Evolutionary conservation across 768 basidiomycete species (phyloP), one percentile per base, ranked within the genome.

Genomic region (Zangia roseola): DNA sequence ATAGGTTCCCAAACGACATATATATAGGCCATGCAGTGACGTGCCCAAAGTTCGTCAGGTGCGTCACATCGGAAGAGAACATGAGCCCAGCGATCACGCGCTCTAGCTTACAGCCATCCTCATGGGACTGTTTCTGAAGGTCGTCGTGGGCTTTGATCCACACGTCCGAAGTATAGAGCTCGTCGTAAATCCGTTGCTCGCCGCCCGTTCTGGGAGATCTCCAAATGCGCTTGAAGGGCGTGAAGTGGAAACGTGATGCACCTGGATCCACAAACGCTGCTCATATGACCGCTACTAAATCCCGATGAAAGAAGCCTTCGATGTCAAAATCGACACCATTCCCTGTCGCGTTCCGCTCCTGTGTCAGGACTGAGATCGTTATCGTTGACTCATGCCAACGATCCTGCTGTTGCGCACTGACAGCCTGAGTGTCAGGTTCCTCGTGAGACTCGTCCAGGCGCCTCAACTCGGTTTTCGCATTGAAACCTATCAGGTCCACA

Each of bases 311-410:
- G 2, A 73, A 50, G 1, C 67, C 70, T n/a, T 65, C 58, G 2
- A 72, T 49, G 0, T 21, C 17, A 43, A 69, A 68, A 0, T 14
- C 23, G 6, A 53, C 16, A 2, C 61, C 54, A 10, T 59, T 58
- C 2, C 61, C 49, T 16, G 13, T 19, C 1, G 38, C n/a, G 23
- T 55, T 45, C 1, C 10, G 24, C 17, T 51, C 45, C 10, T 62
- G 55, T 5, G 68, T 71, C 0, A 70, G 72, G 5, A 73, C 57
- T 0, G 46, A 39, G 28, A 72, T 69, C 1, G 50, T 12, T 2
- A 70, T 45, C 0, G 45, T 10, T 3, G 58, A 42, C 17, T 61
- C 55, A 12, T 40, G 53, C 53, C 58, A 59, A 7, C 31, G n/a
- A 16, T 53, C 49, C 10, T n/a, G n/a, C n/a, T n/a, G n/a, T n/a